Conservation (phyloP, 805 yeast genomes). For the Ogataea methanolica region DNA sequence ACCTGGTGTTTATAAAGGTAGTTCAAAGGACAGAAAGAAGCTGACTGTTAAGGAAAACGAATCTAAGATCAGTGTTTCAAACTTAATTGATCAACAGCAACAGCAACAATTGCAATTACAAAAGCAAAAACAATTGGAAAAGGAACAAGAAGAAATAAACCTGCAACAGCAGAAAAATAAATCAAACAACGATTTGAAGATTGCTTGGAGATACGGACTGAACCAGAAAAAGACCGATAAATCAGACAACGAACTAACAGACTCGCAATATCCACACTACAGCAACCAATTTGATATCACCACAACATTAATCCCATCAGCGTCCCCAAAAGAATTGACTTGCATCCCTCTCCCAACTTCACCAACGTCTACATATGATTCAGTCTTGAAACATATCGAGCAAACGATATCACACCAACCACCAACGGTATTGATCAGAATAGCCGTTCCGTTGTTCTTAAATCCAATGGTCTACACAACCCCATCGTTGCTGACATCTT, state of each 20-base stretch:
- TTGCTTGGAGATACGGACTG: conserved; percentile 90
- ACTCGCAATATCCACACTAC: conserved; percentile 44
- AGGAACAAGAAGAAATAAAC: conserved; percentile 3
- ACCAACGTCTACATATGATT: conserved; percentile 7
- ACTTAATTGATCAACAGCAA: conserved; percentile 41
- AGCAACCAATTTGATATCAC: conserved; percentile 74
- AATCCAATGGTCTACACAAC: conserved; percentile 74
- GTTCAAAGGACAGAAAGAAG: conserved; percentile 61
- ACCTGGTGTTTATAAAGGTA: conserved; percentile 75
- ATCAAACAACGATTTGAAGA: conserved; percentile 53
- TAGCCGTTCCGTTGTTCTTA: conserved; percentile 71
- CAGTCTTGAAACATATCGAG: conserved; percentile 39
- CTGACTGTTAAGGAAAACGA: conserved; percentile 53
- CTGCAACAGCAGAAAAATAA: not conserved
- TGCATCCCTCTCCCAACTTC: conserved; percentile 38
- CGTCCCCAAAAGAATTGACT: conserved; percentile 56
- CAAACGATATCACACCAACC: conserved; percentile 36
- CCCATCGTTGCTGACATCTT: conserved; percentile 27
- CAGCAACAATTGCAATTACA: conserved; percentile 14
- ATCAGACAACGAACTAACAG: conserved; percentile 22
- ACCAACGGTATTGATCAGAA: conserved; percentile 46
- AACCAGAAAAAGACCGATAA: conserved; percentile 30
- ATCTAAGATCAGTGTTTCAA: conserved; percentile 62
- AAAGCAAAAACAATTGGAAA: conserved; percentile 1
- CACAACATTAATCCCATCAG: conserved; percentile 61